Evolutionary conservation across 1,284 basidiomycete species (phyloP).

Genomic region (Fomitopsis betulina): DNA sequence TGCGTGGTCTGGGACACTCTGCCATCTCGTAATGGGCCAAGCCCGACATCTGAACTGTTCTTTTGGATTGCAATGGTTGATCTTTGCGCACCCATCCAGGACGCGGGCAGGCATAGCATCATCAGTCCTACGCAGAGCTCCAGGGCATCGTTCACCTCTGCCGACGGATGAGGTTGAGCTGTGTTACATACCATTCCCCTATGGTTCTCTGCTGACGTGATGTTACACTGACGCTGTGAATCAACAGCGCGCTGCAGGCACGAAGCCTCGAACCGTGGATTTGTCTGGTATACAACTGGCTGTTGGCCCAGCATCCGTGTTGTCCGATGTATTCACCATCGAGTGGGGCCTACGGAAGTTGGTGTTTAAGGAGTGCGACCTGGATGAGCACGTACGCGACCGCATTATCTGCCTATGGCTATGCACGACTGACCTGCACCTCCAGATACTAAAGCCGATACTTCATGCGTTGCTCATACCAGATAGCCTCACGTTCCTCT

Average conservation of each 20-base stretch:
- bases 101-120: too few species aligned
- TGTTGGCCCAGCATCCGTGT: conserved; percentile 63
- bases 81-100: not conserved
- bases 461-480: conserved; percentile 89
- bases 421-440: not conserved
- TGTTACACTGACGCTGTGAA: not conserved
- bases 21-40: not conserved
- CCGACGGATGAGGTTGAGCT: too few species aligned
- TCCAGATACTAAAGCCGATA: conserved; percentile 81
- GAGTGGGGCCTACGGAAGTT: conserved; percentile 87
- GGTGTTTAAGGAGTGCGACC: conserved; percentile 74
- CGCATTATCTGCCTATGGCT: not conserved
- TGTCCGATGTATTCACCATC: conserved; percentile 86
- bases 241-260: conserved; percentile 45
- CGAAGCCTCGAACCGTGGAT: conserved; percentile 66
- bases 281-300: conserved; percentile 76
- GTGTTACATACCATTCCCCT: not conserved
- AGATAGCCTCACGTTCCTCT: conserved; percentile 77
- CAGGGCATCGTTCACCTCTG: too few species aligned
- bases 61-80: too few species aligned
- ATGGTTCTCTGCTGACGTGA: not conserved
- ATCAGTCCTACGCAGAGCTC: too few species aligned
- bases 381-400: conserved; percentile 69
- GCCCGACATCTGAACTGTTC: too few species aligned
- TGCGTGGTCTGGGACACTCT: not conserved